Evolutionary conservation across 305 asterid genomes (phyloP).

Genomic region (Fraxinus latifolia): DNA sequence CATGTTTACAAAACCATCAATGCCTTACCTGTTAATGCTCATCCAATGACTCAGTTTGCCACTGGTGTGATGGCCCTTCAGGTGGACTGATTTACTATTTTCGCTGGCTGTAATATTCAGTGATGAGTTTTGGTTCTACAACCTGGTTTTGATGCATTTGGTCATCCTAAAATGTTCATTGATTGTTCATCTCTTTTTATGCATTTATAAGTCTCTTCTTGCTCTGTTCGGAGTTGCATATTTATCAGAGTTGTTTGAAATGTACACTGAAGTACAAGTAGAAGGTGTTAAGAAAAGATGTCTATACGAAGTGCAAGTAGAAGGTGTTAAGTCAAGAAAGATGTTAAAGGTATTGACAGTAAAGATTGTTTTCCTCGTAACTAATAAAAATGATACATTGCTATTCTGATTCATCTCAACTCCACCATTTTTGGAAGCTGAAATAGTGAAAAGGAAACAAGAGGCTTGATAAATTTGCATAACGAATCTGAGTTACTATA

Average conservation of each 20-base stretch:
- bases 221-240: neutral
- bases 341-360: neutral
- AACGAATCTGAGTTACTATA: neutral
- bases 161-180: constrained; percentile 1
- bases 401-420: neutral
- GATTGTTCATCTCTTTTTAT: neutral
- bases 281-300: neutral
- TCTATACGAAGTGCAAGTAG: neutral
- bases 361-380: neutral
- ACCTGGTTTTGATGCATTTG: constrained; percentile 1
- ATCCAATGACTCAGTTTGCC: constrained; percentile 60
- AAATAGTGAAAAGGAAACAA: neutral
- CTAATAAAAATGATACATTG: neutral
- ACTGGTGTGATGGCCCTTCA: constrained; percentile 65
- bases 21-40: constrained; percentile 45
- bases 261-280: neutral
- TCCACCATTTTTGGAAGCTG: constrained; percentile 8
- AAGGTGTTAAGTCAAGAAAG: neutral
- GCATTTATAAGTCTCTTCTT: neutral
- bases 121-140: neutral
- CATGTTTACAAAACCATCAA: constrained; percentile 49
- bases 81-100: constrained; percentile 25
- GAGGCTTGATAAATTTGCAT: neutral
- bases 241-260: neutral
- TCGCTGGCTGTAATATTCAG: neutral